Base-by-base conservation (phyloP, 768 basidiomycete species). In the Fomitopsis serialis region DNA sequence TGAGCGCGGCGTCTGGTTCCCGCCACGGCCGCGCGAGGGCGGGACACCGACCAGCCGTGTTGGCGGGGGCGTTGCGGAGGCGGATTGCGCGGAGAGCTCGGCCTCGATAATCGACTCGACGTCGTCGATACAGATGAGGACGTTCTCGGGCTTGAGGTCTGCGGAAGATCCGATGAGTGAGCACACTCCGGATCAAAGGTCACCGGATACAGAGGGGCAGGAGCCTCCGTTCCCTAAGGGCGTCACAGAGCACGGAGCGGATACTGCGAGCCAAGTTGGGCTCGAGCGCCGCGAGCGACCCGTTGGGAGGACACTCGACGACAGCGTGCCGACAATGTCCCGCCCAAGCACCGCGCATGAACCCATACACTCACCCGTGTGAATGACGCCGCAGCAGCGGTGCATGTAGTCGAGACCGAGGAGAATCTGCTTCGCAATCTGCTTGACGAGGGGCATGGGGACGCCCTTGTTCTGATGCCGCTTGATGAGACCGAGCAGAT, bases 351-450 rank as follows among this genome's bases (percentile, higher is more conserved):
- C 37, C 37, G 37, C 37, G 15, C 6, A 40, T 40, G 13, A 40
- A 19, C 37, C 19, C 22, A 29, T 11, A 15, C 17, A 68, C 79
- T 45, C 49, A 83, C 86, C 87, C 40, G 96, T 98, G 67, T 98
- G 96, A 52, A 98, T 98, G 63, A 99, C 91, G 37, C 93, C 91
- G 66, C 97, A 99, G 68, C 90, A 91, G 45, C 92, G 82, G 65
- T 99, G 97, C 82, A 99, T 93, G 74, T 98, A 99, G 66, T 98
- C 96, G 46, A 99, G 75, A 6, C 97, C 97, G 22, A 98, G 80
- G 3, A 98, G 75, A 22, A 98, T 84, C 69, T 98, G 97, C 68
- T 98, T 98, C 24, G 94, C 92, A 62, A 98, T 98, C 70, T 98
- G 97, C 64, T 87, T 88, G 59, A 96, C 92, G 59, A 98, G 74